Conservation (phyloP, 345 rosid species). For the Clarkia xantiana region DNA sequence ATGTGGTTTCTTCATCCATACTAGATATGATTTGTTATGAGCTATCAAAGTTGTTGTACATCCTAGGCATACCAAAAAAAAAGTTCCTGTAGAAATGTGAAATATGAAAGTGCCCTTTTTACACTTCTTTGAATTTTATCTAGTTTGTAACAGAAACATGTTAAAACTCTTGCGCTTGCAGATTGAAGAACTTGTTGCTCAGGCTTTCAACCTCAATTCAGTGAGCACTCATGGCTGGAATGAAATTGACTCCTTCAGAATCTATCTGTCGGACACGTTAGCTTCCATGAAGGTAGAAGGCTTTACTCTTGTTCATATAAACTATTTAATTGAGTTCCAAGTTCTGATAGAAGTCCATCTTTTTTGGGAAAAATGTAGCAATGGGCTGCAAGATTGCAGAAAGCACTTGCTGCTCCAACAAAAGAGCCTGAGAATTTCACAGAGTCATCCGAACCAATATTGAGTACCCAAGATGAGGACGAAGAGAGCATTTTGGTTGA, state of each 20-base stretch:
- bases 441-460: slow-evolving; percentile 13
- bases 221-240: slow-evolving; percentile 28
- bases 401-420: slow-evolving; percentile 17
- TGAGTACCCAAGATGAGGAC: slow-evolving; percentile 15
- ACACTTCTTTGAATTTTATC: background rate
- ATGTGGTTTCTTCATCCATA: no score
- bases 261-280: slow-evolving; percentile 42
- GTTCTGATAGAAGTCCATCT: background rate
- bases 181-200: slow-evolving; percentile 77
- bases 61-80: no score
- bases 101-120: background rate
- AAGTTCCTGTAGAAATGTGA: no score
- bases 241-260: slow-evolving; percentile 48
- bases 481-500: slow-evolving; percentile 25
- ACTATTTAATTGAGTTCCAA: no score
- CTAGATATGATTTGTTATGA: no score
- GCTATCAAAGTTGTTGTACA: no score
- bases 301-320: background rate
- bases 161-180: slow-evolving; percentile 5
- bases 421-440: slow-evolving; percentile 13
- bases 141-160: background rate
- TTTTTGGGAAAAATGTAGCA: slow-evolving; percentile 38
- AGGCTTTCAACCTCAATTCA: slow-evolving; percentile 35
- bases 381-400: slow-evolving; percentile 60
- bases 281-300: slow-evolving; percentile 50